Evolutionary conservation across 345 rosid genomes (phyloP).

Genomic region (Balakata baccata): DNA sequence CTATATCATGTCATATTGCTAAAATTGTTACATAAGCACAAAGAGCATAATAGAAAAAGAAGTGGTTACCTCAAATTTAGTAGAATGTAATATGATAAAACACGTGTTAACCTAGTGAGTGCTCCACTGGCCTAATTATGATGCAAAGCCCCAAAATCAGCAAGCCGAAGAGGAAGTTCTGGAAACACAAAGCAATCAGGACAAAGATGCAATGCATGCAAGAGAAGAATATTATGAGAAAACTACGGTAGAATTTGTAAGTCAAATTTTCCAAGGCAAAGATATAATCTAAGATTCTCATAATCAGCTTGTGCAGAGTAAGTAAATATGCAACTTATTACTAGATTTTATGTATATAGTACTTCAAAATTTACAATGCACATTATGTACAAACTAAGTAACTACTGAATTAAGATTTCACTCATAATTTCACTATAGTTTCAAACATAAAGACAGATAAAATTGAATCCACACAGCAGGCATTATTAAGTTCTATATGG

Average conservation of each 20-base stretch:
- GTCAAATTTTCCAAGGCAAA: not conserved
- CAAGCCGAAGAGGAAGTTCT: slow-evolving; percentile 92
- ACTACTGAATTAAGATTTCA: not conserved
- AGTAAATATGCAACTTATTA: too few species aligned
- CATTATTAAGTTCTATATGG: not conserved
- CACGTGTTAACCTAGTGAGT: slow-evolving; percentile 90
- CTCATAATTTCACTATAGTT: not conserved
- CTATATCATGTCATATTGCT: too few species aligned
- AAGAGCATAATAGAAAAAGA: too few species aligned
- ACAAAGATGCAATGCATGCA: not conserved
- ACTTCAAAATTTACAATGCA: not conserved
- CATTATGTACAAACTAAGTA: not conserved
- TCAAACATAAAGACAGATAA: not conserved
- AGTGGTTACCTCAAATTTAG: too few species aligned
- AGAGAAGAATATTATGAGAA: not conserved
- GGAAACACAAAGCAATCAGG: slow-evolving; percentile 1
- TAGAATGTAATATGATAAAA: too few species aligned
- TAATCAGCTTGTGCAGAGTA: not conserved
- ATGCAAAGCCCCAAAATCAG: slow-evolving; percentile 96
- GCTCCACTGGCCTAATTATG: slow-evolving; percentile 98
- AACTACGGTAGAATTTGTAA: not conserved
- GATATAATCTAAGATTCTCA: not conserved
- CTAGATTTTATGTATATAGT: not conserved
- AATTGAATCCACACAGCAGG: not conserved
- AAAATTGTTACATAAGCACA: too few species aligned